Conservation (phyloP, 192 early-diverging fungal genomes). For the Gonapodya prolifera region DNA sequence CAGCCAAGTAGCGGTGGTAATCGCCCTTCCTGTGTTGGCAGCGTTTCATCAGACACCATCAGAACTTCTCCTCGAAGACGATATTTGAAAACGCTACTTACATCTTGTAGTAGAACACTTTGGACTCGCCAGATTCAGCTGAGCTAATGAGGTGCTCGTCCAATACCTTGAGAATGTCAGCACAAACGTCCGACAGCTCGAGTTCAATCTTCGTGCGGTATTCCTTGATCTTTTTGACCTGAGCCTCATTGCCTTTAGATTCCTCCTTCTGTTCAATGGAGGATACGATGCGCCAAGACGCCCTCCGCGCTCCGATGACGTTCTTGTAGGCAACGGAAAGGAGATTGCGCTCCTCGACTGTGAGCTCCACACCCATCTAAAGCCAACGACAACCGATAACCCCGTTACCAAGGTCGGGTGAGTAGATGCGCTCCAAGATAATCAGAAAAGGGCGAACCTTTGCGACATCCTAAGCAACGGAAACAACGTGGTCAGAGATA, state of each 20-base stretch:
- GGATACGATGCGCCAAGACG: constrained; percentile 97
- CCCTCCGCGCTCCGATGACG: constrained; percentile 97
- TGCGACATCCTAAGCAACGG: not conserved
- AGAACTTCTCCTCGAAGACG: not conserved
- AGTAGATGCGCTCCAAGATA: not conserved
- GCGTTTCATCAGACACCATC: not conserved
- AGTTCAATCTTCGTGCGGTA: constrained; percentile 92
- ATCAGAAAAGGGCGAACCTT: not conserved
- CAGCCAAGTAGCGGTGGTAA: constrained; percentile 98
- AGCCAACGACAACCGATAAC: constrained; percentile 42
- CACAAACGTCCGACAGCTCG: constrained; percentile 90
- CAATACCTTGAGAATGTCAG: constrained; percentile 86
- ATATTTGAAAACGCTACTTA: constrained; percentile 18
- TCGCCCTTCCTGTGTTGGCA: constrained; percentile 75
- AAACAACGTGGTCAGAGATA: constrained; percentile 1
- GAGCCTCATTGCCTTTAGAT: constrained; percentile 75
- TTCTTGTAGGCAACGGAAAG: constrained; percentile 99
- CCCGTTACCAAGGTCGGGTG: not conserved
- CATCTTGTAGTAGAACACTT: constrained; percentile 99
- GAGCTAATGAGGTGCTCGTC: constrained; percentile 80
- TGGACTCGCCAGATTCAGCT: constrained; percentile 90
- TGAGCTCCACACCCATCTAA: constrained; percentile 74
- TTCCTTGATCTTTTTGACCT: constrained; percentile 85
- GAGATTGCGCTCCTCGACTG: constrained; percentile 97
- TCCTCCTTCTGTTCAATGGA: constrained; percentile 99